phyloP scores from a whole-genome alignment of 441 rosid species.

The Pelargonium cotyledonis region DNA sequence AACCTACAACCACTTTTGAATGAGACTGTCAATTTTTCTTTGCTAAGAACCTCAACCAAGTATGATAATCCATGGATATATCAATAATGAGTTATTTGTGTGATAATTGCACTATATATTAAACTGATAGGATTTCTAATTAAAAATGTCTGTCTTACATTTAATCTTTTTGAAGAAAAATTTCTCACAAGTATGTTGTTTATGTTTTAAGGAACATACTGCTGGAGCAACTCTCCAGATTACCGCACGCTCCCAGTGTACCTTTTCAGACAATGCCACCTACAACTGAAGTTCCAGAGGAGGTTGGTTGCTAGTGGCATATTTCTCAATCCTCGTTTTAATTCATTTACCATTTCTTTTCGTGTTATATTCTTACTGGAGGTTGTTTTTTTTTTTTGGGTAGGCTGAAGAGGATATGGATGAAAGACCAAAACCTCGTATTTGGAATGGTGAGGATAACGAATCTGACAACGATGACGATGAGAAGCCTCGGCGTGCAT shows the following conservation, averaged over 20 bases:
- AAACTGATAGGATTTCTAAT: neutral
- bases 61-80: neutral
- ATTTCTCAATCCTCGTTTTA: neutral
- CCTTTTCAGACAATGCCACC: constrained; percentile 77
- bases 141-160: neutral
- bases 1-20: neutral
- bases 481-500: constrained; percentile 40
- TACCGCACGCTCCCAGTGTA: constrained; percentile 82
- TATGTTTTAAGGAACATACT: constrained; percentile 49
- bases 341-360: neutral
- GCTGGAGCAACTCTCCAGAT: constrained; percentile 72
- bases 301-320: constrained; percentile 38
- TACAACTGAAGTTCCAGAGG: constrained; percentile 60
- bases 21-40: neutral
- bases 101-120: neutral
- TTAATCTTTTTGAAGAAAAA: neutral
- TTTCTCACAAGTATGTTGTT: constrained; percentile 1
- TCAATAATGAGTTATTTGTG: too few species aligned
- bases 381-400: constrained; percentile 14
- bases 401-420: constrained; percentile 85
- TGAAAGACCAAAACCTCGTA: constrained; percentile 69
- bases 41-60: neutral
- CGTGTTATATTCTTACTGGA: constrained; percentile 9
- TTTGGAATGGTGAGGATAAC: constrained; percentile 76
- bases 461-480: constrained; percentile 75